Base-by-base conservation (phyloP, 2,329 filamentous ascomycete genomes). In the Stenocarpella maydis region DNA sequence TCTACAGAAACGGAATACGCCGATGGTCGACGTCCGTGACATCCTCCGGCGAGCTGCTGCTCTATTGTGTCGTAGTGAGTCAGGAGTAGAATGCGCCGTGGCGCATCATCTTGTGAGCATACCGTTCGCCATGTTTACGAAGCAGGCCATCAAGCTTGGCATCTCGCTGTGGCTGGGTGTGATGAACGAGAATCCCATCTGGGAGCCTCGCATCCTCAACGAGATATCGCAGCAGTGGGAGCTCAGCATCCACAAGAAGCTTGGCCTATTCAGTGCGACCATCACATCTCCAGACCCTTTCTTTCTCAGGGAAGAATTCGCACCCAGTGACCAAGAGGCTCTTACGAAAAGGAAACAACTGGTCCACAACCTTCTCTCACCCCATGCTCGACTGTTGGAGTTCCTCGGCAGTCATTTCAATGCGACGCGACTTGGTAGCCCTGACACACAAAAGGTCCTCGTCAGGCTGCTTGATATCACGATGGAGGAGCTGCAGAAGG, bases 141-240 rank as follows among this genome's bases (percentile, higher is more conserved):
- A 97, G 78, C 92, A 97, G 76, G 96, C 95, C 2, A 96, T 99
- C 78, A 97, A 97, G 77, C 88, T 98, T 63, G 97, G 96, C 7
- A 92, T 98, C 43, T 98, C 96, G 4, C 84, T 99, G 8, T 99
- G 96, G 96, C 89, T 98, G 71, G 96, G 96, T 31, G 93, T 98
- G 17, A 97, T 98, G 76, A 96, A 98, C 75, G 96, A 99, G 78
- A 98, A 97, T 76, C 93, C 95, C 3, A 88, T 88, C 68, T 91
- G 98, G 80, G 94, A 97, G 79, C 88, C 95, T 10, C 90, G 94
- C 71, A 89, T 99, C 68, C 82, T 99, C 39, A 90, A 90, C 65
- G 94, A 97, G 77, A 93, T 98, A 74, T 91, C 92, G 12, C 92
- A 96, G 76, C 92, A 95, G 72, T 99, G 95, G 93, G 95, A 98